Conservation (phyloP, 306 rosid genomes). For the Vigna mungo region DNA sequence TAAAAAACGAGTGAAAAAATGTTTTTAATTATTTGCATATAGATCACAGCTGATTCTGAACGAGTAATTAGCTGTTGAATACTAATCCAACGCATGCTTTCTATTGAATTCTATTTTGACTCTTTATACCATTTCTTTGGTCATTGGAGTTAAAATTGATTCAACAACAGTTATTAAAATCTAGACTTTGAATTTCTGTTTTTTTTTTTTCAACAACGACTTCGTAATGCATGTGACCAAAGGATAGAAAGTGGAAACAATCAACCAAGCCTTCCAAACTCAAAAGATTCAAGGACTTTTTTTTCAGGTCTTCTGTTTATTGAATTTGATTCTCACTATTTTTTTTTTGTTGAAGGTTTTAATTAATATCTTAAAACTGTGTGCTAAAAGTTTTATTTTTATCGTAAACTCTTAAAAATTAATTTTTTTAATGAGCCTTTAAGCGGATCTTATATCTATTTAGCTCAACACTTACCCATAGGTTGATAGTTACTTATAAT, state of each 20-base stretch:
- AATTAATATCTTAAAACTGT: background rate
- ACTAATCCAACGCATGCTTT: conserved; percentile 41
- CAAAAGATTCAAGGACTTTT: background rate
- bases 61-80: conserved; percentile 33
- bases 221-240: background rate
- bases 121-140: background rate
- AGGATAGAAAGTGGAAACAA: background rate
- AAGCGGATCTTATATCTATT: background rate
- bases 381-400: background rate
- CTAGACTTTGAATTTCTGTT: background rate
- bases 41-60: conserved; percentile 32
- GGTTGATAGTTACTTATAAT: background rate
- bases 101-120: conserved; percentile 25
- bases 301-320: background rate
- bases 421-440: background rate
- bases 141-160: background rate
- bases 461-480: background rate
- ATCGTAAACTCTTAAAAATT: background rate
- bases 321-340: no score
- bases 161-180: background rate
- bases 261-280: background rate
- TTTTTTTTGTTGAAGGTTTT: no score
- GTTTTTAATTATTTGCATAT: background rate
- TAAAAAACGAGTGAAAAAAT: background rate
- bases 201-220: background rate